phyloP scores from a whole-genome alignment of 495 filamentous ascomycete species.

The Monascus purpureus region DNA sequence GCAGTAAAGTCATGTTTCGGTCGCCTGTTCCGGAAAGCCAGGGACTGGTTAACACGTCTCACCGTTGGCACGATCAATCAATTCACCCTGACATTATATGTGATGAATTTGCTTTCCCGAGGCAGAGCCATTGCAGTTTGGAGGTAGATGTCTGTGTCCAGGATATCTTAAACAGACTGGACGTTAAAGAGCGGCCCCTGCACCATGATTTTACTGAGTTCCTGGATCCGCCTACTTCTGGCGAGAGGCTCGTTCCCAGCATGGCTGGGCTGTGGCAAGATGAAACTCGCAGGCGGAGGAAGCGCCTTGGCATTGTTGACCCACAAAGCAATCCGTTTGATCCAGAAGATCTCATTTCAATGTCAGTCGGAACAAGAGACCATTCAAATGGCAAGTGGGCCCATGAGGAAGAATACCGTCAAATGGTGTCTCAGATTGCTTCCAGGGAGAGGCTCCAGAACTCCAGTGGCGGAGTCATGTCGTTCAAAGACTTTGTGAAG shows the following conservation, averaged over 20 bases:
- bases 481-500: constrained; percentile 51
- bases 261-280: constrained; percentile 92
- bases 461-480: constrained; percentile 27
- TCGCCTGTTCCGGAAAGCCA: constrained; percentile 57
- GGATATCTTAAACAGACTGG: constrained; percentile 71
- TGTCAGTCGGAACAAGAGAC: constrained; percentile 69
- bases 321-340: constrained; percentile 62
- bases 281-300: constrained; percentile 67
- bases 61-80: constrained; percentile 70
- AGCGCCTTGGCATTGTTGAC: constrained; percentile 44
- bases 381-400: constrained; percentile 65
- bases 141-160: constrained; percentile 82
- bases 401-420: constrained; percentile 72
- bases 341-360: constrained; percentile 64
- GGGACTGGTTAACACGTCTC: constrained; percentile 37
- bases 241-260: constrained; percentile 77
- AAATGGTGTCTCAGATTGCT: constrained; percentile 45
- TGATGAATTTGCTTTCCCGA: constrained; percentile 46
- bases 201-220: constrained; percentile 83
- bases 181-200: constrained; percentile 55
- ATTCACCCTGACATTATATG: constrained; percentile 41
- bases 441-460: constrained; percentile 43
- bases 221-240: constrained; percentile 43
- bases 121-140: constrained; percentile 73
- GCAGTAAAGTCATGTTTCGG: constrained; percentile 54